Evolutionary conservation across 2,329 filamentous ascomycete species (phyloP), one percentile per base, ranked within the genome.

Genomic region (Microdochium paspali): DNA sequence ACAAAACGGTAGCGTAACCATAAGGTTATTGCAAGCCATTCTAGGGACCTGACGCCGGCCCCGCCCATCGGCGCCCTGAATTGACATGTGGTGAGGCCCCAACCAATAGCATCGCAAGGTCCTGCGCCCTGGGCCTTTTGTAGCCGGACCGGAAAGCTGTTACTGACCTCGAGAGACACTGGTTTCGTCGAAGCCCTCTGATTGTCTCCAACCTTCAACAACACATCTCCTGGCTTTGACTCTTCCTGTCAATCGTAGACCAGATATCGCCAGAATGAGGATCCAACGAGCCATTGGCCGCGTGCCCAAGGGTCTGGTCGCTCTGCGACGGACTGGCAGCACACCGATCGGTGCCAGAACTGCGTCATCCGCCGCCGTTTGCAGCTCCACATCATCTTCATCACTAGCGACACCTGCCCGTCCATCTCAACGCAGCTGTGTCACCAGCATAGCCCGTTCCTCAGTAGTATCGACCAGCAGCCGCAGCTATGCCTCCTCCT

Each of bases 401-500:
- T 12, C 35, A 21, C 18, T 20, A 40, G 9, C 35, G 18, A 7
- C 35, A 18, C 35, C 18, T 15, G n/a, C 10, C 35, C 10, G 9
- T 21, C 35, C 6, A 40, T n/a, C n/a, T n/a, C n/a, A n/a, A n/a
- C n/a, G 35, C 7, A 35, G 31, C 31, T 12, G 7, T 20, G 18
- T 40, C 35, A 12, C 18, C 18, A 12, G 13, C 35, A 21, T 9
- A 4, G 12, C 13, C 35, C 35, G 23, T 21, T 21, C 6, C n/a
- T n/a, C 31, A 6, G 10, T 18, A 9, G 10, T 18, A 9, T 18
- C 35, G 10, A 18, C 15, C 13, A 18, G 35, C 35, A n/a, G 35
- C 35, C 35, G 35, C 18, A 40, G 47, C 26, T 60, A 61, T 49
- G 53, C 55, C 32, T 54, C 56, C 10, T 48, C 52, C 4, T 48